phyloP scores from a whole-genome alignment of 495 filamentous ascomycete species.

The Neurospora sp. region DNA sequence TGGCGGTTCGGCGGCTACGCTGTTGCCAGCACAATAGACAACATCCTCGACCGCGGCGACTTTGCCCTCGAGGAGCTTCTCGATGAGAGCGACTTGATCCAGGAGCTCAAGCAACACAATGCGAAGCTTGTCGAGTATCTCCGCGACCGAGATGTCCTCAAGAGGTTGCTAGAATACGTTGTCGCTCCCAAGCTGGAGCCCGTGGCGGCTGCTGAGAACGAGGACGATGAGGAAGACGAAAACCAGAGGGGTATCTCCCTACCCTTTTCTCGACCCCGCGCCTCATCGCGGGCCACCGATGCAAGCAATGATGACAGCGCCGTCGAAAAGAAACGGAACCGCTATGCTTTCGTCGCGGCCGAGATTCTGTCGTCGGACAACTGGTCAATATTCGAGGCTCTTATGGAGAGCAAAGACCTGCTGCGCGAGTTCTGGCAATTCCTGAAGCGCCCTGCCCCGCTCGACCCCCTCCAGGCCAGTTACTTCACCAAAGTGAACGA shows the following conservation, averaged over 20 bases:
- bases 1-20: constrained; percentile 98
- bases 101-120: constrained; percentile 97
- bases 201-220: constrained; percentile 50
- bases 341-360: constrained; percentile 83
- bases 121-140: constrained; percentile 95
- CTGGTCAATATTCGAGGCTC: constrained; percentile 87
- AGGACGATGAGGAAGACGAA: constrained; percentile 44
- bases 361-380: constrained; percentile 93
- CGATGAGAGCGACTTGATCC: constrained; percentile 89
- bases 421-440: constrained; percentile 87
- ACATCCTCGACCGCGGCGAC: constrained; percentile 88
- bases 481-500: constrained; percentile 99
- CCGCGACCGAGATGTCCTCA: constrained; percentile 76
- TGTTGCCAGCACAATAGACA: constrained; percentile 91
- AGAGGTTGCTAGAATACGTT: constrained; percentile 84
- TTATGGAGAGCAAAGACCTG: constrained; percentile 72
- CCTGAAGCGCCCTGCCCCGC: constrained; percentile 62
- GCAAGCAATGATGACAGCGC: constrained; percentile 47
- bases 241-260: constrained; percentile 40
- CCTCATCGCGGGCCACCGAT: constrained; percentile 30
- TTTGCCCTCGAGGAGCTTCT: constrained; percentile 92
- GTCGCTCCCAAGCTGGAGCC: constrained; percentile 60
- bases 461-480: constrained; percentile 87
- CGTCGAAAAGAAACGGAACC: constrained; percentile 75
- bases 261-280: constrained; percentile 35